phyloP scores from a whole-genome alignment of 768 basidiomycete genomes.

The Russula ochroleuca region DNA sequence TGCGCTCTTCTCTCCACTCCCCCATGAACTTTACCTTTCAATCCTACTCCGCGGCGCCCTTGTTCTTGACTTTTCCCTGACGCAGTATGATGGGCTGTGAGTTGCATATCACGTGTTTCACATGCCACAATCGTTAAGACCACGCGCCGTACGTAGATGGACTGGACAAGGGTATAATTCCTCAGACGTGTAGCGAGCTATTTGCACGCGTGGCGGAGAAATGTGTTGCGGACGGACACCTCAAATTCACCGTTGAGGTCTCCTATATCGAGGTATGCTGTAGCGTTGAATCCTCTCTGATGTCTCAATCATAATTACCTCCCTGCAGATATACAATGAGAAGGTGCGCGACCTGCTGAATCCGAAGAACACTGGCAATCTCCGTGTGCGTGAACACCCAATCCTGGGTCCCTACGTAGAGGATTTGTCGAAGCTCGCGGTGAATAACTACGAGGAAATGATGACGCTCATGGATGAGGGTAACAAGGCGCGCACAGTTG shows the following conservation, averaged over 20 bases:
- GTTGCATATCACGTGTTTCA: constrained; percentile 35
- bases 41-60: background rate
- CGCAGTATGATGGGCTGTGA: constrained; percentile 92
- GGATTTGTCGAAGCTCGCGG: constrained; percentile 89
- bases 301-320: background rate
- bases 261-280: constrained; percentile 87
- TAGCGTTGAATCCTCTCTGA: background rate
- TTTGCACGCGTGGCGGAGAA: constrained; percentile 77
- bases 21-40: background rate
- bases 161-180: constrained; percentile 95
- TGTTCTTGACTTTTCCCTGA: background rate
- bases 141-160: constrained; percentile 59
- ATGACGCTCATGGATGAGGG: constrained; percentile 99
- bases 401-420: constrained; percentile 97
- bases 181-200: constrained; percentile 88
- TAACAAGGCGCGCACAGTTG: constrained; percentile 97
- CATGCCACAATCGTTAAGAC: constrained; percentile 1
- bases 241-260: constrained; percentile 92
- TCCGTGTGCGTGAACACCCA: constrained; percentile 96
- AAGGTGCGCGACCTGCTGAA: constrained; percentile 97
- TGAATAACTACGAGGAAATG: constrained; percentile 91
- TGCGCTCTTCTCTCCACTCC: background rate
- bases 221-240: constrained; percentile 56
- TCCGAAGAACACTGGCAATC: constrained; percentile 93
- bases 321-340: constrained; percentile 86